Conservation (phyloP, 2,329 filamentous ascomycete genomes). For the Cercospora sp. region DNA sequence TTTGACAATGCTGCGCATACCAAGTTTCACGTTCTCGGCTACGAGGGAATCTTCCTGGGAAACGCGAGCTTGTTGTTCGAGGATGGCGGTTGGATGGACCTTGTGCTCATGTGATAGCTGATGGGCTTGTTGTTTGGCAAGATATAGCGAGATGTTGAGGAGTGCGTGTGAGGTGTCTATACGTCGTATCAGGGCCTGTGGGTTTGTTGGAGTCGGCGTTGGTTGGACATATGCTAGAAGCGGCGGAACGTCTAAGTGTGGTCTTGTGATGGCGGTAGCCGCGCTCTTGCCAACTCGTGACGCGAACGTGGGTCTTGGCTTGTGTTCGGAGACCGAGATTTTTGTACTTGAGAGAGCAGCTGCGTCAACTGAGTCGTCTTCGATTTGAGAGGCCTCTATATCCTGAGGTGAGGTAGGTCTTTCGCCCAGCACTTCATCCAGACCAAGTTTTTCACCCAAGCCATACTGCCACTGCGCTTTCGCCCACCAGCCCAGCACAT, state of each 20-base stretch:
- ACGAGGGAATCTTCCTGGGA: conserved; percentile 79
- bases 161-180: conserved; percentile 86
- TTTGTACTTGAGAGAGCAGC: conserved; percentile 50
- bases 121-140: conserved; percentile 73
- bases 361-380: conserved; percentile 30
- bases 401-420: conserved; percentile 34
- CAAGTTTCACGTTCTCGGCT: conserved; percentile 83
- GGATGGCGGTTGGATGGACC: conserved; percentile 77
- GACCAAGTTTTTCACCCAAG: conserved; percentile 72
- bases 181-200: conserved; percentile 70
- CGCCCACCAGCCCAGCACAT: conserved; percentile 92
- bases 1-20: conserved; percentile 89
- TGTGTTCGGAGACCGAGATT: conserved; percentile 53
- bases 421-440: conserved; percentile 64
- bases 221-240: conserved; percentile 83
- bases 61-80: conserved; percentile 78
- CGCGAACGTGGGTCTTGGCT: conserved; percentile 41
- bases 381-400: conserved; percentile 27
- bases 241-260: conserved; percentile 60
- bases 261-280: conserved; percentile 17
- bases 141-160: conserved; percentile 75
- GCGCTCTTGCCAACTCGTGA: conserved; percentile 34
- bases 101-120: conserved; percentile 78
- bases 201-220: conserved; percentile 24
- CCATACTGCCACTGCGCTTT: conserved; percentile 90